phyloP scores from a whole-genome alignment of 768 basidiomycete species.

The Macrolepiota fuliginosa region DNA sequence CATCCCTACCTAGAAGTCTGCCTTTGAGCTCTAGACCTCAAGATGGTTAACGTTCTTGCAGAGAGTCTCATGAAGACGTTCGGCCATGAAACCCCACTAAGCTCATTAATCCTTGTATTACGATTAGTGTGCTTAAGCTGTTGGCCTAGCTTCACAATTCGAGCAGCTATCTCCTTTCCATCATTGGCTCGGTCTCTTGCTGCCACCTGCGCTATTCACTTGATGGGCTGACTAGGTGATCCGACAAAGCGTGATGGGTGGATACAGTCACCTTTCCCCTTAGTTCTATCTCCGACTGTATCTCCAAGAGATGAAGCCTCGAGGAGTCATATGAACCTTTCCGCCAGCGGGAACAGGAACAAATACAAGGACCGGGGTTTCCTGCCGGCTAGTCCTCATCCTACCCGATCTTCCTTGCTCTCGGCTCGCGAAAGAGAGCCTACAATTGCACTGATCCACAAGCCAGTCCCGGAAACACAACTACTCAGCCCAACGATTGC shows the following conservation, averaged over 20 bases:
- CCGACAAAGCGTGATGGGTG: background rate
- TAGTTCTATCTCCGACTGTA: conserved; percentile 8
- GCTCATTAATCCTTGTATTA: background rate
- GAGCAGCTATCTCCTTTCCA: background rate
- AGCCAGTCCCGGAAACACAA: background rate
- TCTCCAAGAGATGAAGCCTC: background rate
- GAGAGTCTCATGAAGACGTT: conserved; percentile 2
- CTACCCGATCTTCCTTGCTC: background rate
- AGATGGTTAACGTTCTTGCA: conserved; percentile 7
- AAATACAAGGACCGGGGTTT: background rate
- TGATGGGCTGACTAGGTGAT: conserved; percentile 2
- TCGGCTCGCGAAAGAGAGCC: background rate
- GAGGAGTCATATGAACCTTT: background rate
- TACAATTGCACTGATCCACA: background rate
- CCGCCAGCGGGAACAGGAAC: background rate
- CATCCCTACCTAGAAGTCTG: conserved; percentile 6
- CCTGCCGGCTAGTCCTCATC: background rate
- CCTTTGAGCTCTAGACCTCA: background rate
- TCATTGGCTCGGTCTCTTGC: conserved; percentile 9
- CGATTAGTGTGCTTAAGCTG: too few species aligned
- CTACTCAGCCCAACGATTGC: background rate
- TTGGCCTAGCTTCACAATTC: background rate
- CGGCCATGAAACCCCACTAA: conserved; percentile 10
- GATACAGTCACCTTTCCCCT: background rate
- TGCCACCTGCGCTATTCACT: background rate